Evolutionary conservation across 2,329 filamentous ascomycete species (phyloP).

Genomic region (Alternaria brassicicola): DNA sequence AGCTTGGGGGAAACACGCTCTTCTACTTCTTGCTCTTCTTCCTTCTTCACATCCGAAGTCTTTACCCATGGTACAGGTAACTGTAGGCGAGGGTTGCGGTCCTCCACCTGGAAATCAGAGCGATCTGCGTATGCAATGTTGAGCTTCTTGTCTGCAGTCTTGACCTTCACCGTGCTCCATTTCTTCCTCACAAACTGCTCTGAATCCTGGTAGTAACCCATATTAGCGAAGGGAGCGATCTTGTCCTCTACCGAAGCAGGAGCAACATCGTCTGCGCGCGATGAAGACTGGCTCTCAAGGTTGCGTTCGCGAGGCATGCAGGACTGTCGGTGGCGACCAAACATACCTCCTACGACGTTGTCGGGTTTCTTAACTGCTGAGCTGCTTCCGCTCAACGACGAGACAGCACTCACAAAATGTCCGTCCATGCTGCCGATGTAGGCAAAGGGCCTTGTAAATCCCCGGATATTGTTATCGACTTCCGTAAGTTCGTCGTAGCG

Average conservation of each 20-base stretch:
- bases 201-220: neutral
- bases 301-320: neutral
- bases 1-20: neutral
- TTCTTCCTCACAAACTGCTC: neutral
- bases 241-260: neutral
- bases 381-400: neutral
- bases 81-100: neutral
- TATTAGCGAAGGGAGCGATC: neutral
- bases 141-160: neutral
- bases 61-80: neutral
- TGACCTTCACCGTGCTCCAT: constrained; percentile 1
- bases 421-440: neutral
- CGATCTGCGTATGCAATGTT: neutral
- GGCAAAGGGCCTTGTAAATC: no score
- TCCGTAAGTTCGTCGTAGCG: neutral
- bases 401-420: neutral
- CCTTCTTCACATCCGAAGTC: neutral
- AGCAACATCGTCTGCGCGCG: neutral
- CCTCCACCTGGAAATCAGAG: neutral
- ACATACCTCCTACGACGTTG: neutral
- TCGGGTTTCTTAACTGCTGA: no score
- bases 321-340: neutral
- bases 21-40: neutral
- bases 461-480: neutral
- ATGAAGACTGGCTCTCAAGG: neutral